Percentiles rank a stretch among this genome's conserved stretches.
phyloP scores from a whole-genome alignment of 164 flowering plant species.

The Protea cynaroides region DNA sequence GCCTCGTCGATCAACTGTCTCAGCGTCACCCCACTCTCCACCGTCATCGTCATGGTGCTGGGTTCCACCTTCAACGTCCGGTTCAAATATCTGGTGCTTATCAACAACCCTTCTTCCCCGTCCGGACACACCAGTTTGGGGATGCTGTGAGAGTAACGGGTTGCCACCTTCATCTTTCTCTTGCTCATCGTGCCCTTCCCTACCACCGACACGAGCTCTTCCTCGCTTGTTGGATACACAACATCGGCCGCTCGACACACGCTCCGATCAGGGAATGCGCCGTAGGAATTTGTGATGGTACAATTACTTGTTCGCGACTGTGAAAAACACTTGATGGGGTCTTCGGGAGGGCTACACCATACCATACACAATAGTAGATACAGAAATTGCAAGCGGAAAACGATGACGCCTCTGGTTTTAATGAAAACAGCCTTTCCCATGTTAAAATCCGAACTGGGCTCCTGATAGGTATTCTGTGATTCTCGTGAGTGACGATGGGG shows the following conservation, averaged over 20 bases:
- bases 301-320: constrained; percentile 24
- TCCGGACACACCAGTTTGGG: constrained; percentile 63
- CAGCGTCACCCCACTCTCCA: constrained; percentile 55
- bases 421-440: too few relatives aligned
- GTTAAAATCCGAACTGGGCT: too few relatives aligned
- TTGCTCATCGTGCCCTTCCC: constrained; percentile 36
- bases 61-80: constrained; percentile 22
- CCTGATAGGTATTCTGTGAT: too few relatives aligned
- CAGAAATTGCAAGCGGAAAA: constrained; percentile 4
- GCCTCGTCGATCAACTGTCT: constrained; percentile 47
- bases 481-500: too few relatives aligned
- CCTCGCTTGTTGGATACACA: constrained; percentile 47
- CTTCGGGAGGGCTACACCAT: constrained; percentile 43
- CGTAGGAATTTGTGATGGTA: constrained; percentile 69
- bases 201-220: constrained; percentile 42
- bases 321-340: constrained; percentile 51
- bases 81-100: constrained; percentile 56
- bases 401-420: neutral
- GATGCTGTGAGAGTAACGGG: constrained; percentile 54
- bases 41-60: constrained; percentile 32
- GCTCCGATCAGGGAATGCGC: constrained; percentile 59
- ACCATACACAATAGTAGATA: constrained; percentile 11
- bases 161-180: constrained; percentile 54
- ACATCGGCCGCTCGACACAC: constrained; percentile 41
- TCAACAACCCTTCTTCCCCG: constrained; percentile 45